Evolutionary conservation across 768 basidiomycete genomes (phyloP).

Genomic region (Lepiota brunneoincarnata): DNA sequence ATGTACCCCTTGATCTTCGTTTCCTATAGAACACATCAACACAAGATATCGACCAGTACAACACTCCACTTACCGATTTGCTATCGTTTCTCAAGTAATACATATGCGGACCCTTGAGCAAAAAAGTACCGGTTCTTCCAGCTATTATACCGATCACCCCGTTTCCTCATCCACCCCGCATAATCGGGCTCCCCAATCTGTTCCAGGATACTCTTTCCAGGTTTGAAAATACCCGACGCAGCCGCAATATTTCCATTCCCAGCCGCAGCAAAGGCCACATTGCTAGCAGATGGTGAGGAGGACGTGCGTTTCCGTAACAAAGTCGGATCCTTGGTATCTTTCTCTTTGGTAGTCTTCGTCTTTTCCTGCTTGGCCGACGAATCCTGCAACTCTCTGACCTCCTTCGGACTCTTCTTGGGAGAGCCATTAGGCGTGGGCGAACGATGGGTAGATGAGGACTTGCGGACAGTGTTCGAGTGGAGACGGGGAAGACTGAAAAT

Average conservation of each 20-base stretch:
- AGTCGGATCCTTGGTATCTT: slow-evolving; percentile 15
- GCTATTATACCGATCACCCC: slow-evolving; percentile 85
- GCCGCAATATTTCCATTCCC: slow-evolving; percentile 14
- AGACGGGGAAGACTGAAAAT: slow-evolving; percentile 50
- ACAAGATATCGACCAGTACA: background rate
- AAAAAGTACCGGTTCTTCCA: slow-evolving; percentile 94
- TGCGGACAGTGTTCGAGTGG: slow-evolving; percentile 36
- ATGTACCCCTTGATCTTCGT: slow-evolving; percentile 96
- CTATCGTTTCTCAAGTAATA: slow-evolving; percentile 83
- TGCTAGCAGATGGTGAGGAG: slow-evolving; percentile 23
- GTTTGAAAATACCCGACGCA: slow-evolving; percentile 38
- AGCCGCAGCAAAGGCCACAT: slow-evolving; percentile 10
- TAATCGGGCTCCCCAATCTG: slow-evolving; percentile 92
- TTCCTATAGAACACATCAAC: slow-evolving; percentile 50
- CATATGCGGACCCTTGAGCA: slow-evolving; percentile 88
- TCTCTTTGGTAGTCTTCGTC: slow-evolving; percentile 24
- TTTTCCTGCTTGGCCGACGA: slow-evolving; percentile 6
- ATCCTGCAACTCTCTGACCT: slow-evolving; percentile 14
- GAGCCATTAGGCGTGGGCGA: slow-evolving; percentile 30
- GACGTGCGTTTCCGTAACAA: slow-evolving; percentile 57
- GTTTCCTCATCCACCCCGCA: slow-evolving; percentile 94
- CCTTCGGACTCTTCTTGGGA: slow-evolving; percentile 14
- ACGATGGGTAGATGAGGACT: slow-evolving; percentile 39
- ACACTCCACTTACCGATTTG: slow-evolving; percentile 44
- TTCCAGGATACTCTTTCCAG: slow-evolving; percentile 74